These are phyloP conservation scores for Chalaropsis ovoidea DNA, from an alignment of 2,329 filamentous ascomycete species.

Conservation along the genomic window DNA sequence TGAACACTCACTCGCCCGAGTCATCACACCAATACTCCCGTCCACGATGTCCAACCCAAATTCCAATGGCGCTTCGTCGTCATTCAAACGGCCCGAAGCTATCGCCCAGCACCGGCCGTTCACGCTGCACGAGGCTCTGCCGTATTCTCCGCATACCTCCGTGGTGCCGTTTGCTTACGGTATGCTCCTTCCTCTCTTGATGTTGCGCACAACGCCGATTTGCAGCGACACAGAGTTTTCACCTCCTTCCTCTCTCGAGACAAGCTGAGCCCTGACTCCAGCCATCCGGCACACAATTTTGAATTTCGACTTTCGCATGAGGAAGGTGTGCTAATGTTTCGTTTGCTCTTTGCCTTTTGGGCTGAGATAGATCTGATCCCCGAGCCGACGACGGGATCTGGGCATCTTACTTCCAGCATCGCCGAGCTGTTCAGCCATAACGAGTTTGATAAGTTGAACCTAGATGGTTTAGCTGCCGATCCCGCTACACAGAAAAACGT, in stretches of 20 bases:
- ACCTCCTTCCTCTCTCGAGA: not conserved
- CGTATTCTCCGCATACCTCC: constrained; percentile 73
- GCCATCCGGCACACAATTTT: not conserved
- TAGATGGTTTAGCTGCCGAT: constrained; percentile 49
- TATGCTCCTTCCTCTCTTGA: constrained; percentile 32
- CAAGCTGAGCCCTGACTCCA: not conserved
- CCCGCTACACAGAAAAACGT: constrained; percentile 53
- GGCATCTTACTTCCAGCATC: constrained; percentile 43
- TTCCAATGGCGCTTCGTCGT: constrained; percentile 21
- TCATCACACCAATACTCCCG: not conserved
- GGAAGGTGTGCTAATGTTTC: constrained; percentile 18
- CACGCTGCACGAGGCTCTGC: constrained; percentile 63
- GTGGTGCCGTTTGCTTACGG: constrained; percentile 69
- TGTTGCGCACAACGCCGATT: not conserved
- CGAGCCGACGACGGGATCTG: constrained; percentile 51
- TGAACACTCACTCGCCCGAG: not conserved
- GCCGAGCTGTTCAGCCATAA: constrained; percentile 42
- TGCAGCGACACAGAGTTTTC: not conserved
- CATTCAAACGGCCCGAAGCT: constrained; percentile 21
- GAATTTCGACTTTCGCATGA: constrained; percentile 21
- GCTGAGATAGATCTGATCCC: constrained; percentile 50
- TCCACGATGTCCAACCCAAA: constrained; percentile 18
- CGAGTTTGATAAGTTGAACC: constrained; percentile 59
- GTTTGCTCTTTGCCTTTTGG: constrained; percentile 11
- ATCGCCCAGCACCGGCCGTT: constrained; percentile 38